Evolutionary conservation across 495 filamentous ascomycete species (phyloP), one percentile per base, ranked within the genome.

Genomic region (Penicillium robsamsonii): DNA sequence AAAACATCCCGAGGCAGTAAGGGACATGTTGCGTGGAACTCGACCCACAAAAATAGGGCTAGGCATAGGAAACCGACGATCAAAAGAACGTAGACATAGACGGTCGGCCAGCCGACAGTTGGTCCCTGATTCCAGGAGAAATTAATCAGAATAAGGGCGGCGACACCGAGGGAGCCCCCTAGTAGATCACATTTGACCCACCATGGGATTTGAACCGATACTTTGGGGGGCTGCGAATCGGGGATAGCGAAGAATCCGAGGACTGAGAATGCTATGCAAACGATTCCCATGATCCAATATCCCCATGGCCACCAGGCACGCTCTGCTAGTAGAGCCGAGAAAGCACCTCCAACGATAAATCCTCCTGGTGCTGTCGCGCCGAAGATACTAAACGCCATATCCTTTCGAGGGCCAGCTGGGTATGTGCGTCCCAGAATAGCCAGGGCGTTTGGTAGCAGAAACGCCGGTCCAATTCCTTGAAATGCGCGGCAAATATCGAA

Each of bases 91-190:
- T 82, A 84, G 43, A 70, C 71, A 48, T 85, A 81, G 0, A 82
- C 75, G 22, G 67, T 64, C 17, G 58, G 30, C 86, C 85, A 90
- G 5, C 83, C 83, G 1, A 81, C 81, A 11, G 80, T 58, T 0
- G 83, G 72, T 0, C 73, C 85, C 57, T 87, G 84, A 54, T 87
- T 88, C 81, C 77, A 83, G 0, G 81, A 72, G 53, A 85, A 76
- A 57, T 85, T 84, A 66, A 84, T 69, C 4, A 88, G 69, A 2
- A 86, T 64, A 18, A 90, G 68, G n/a, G 70, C 81, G 1, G 69
- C 57, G 2, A 88, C 76, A 22, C 85, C 85, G 6, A 72, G 63
- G 1, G 73, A 15, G 12, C 72, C 74, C 1, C 84, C 84, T 0
- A 74, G 24, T 5, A 73, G 52, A 56, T 89, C 85, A 10, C 37